Evolutionary conservation across 2,329 filamentous ascomycete genomes (phyloP).

Genomic region (Colletotrichum sp.): DNA sequence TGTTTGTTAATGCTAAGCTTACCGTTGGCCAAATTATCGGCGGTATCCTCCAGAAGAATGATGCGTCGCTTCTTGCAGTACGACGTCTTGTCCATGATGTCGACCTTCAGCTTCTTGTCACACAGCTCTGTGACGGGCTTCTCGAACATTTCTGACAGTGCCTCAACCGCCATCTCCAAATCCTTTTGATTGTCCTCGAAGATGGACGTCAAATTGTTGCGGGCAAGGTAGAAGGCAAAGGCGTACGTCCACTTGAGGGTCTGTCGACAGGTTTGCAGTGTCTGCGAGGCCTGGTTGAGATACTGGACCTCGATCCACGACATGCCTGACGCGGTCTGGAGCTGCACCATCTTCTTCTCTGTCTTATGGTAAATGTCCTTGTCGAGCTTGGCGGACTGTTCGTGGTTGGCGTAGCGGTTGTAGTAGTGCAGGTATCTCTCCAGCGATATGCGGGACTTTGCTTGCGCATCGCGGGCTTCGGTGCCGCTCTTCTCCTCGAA

Average conservation of each 20-base stretch:
- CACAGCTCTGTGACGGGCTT: conserved; percentile 89
- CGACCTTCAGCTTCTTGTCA: conserved; percentile 89
- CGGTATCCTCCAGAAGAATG: conserved; percentile 90
- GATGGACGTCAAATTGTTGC: conserved; percentile 95
- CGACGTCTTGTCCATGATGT: conserved; percentile 97
- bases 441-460: conserved; percentile 85
- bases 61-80: conserved; percentile 94
- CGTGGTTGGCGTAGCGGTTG: conserved; percentile 98
- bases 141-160: conserved; percentile 98
- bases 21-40: conserved; percentile 90
- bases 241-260: conserved; percentile 99
- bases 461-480: conserved; percentile 90
- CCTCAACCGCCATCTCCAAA: conserved; percentile 95
- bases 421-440: conserved; percentile 99
- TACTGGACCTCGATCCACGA: conserved; percentile 99
- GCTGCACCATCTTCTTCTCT: conserved; percentile 97
- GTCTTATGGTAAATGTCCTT: conserved; percentile 96
- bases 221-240: conserved; percentile 95
- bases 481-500: conserved; percentile 95
- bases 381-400: conserved; percentile 95
- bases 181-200: conserved; percentile 99
- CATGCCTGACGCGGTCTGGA: conserved; percentile 92
- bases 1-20: conserved; percentile 37
- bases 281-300: conserved; percentile 89
- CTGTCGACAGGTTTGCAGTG: conserved; percentile 95